Conservation (phyloP, 2,329 filamentous ascomycete species). For the Nothopassalora personata region DNA sequence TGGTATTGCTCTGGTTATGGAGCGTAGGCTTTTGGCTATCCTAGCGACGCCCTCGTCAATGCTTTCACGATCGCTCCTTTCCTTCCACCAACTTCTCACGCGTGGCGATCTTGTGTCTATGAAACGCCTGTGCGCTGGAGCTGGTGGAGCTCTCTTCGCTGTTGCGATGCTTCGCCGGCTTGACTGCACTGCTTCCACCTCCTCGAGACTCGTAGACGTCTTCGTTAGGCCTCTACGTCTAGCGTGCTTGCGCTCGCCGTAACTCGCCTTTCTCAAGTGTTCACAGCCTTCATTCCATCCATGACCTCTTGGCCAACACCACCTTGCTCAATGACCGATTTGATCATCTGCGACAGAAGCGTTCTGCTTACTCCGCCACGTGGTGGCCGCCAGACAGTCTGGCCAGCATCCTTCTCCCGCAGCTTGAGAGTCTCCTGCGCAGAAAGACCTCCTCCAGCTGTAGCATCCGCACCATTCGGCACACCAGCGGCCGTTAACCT, state of each 20-base stretch:
- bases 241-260: too few species aligned
- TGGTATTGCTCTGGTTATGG: background rate
- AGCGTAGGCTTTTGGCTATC: background rate
- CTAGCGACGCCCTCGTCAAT: too few species aligned
- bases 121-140: too few species aligned
- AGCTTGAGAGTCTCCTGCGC: conserved; percentile 39
- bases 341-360: conserved; percentile 68
- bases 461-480: conserved; percentile 43
- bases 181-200: background rate
- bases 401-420: conserved; percentile 46
- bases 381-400: conserved; percentile 75
- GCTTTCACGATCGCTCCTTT: background rate
- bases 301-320: conserved; percentile 84
- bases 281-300: conserved; percentile 70
- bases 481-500: conserved; percentile 46
- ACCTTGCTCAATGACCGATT: conserved; percentile 67
- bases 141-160: background rate
- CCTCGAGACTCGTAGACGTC: background rate
- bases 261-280: conserved; percentile 35
- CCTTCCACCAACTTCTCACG: background rate
- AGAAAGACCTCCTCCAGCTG: conserved; percentile 38
- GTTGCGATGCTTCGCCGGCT: background rate
- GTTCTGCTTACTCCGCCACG: conserved; percentile 74
- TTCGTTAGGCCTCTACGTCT: background rate
- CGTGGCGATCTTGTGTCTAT: background rate